Base-by-base conservation (phyloP, 2,329 filamentous ascomycete genomes). In the Fusarium sambucinum region DNA sequence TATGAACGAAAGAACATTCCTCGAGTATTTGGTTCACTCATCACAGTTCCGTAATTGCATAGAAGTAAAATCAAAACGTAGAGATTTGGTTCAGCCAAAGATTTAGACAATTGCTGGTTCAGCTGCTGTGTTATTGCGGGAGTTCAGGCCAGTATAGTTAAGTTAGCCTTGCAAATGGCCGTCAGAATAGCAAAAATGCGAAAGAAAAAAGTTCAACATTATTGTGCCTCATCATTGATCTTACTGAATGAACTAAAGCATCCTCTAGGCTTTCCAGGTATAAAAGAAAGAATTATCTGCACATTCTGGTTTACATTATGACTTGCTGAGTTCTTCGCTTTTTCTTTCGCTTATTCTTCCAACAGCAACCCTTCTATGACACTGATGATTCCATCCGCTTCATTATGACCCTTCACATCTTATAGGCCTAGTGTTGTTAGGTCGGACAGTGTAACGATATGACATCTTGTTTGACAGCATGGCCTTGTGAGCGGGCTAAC, bases 61-160 rank as follows among this genome's bases (percentile, higher is more conserved):
- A 70, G 63, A 51, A 70, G 52, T 68, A 70, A 70, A 56, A 60
- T 48, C 25, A 55, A 70, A 59, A 63, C 67, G 67, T 69, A 69
- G 67, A 69, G 47, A 30, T 64, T 63, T 45, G 54, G 54, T 48
- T 56, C 63, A 58, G 42, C 40, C 41, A 50, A 70, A 60, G 59
- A 32, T 46, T 51, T 73, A 73, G 69, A 73, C 66, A 70, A 57
- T 27, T 55, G 45, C 23, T 52, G 61, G 32, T 44, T 61, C 55
- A 60, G 63, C 58, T 61, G 50, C 46, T 56, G 45, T 68, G 42
- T 27, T 45, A 25, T 56, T 47, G 54, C 30, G 13, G 52, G 55
- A 48, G 47, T 42, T 52, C 46, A 47, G 58, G 57, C 33, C 48
- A 27, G 27, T 27, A 27, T 27, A 33, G 42, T 38, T 65, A 50